Conservation (phyloP, 2,329 filamentous ascomycete species). For the Pyrenophora graminea region DNA sequence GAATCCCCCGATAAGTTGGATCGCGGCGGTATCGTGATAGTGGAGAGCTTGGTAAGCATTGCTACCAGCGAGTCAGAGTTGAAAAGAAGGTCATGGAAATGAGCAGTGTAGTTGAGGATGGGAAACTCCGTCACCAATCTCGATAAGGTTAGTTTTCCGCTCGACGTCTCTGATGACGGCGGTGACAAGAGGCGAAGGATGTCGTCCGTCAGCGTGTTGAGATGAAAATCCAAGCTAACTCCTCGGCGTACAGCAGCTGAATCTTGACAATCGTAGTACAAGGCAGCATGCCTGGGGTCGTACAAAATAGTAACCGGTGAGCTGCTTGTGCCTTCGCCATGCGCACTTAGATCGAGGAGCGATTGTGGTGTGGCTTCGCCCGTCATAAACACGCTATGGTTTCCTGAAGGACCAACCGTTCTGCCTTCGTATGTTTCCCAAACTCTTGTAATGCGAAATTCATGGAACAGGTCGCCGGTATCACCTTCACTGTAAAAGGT, state of each 20-base stretch:
- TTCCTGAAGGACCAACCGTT: conserved; percentile 1
- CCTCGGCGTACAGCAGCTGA: conserved; percentile 8
- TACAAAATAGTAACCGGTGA: conserved; percentile 14
- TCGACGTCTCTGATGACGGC: background rate
- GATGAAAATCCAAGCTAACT: conserved; percentile 16
- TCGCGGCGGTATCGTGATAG: background rate
- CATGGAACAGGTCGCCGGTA: conserved; percentile 6
- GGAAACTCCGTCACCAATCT: conserved; percentile 2
- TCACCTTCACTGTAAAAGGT: conserved; percentile 16
- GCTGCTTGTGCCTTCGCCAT: background rate
- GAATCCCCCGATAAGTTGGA: background rate
- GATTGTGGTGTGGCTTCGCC: conserved; percentile 5
- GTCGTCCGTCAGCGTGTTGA: conserved; percentile 8
- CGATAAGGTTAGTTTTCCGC: background rate
- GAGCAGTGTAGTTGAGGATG: background rate
- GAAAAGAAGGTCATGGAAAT: conserved; percentile 14
- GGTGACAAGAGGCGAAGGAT: background rate
- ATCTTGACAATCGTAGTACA: conserved; percentile 18
- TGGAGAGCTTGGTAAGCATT: conserved; percentile 1
- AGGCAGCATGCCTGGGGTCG: conserved; percentile 8
- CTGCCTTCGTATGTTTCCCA: conserved; percentile 13
- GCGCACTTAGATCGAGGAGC: background rate
- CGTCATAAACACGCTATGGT: conserved; percentile 12
- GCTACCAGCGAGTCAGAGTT: background rate
- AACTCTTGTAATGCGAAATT: conserved; percentile 12